Conservation (phyloP, 1,139 yeast species). For the Wickerhamiella infanticola region DNA sequence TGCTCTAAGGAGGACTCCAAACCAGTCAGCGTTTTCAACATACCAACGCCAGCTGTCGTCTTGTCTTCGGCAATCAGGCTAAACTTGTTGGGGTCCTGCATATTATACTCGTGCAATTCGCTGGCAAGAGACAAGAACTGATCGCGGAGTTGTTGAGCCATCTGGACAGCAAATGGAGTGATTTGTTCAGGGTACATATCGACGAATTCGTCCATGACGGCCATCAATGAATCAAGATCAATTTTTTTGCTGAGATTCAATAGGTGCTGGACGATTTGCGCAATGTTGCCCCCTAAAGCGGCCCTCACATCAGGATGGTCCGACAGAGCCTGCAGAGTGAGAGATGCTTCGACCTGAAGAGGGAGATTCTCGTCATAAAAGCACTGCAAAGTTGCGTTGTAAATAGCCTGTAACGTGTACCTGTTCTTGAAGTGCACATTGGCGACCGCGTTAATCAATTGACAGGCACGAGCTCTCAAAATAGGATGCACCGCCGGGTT, state of each 20-base stretch:
- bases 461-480: slow-evolving; percentile 73
- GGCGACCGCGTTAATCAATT: slow-evolving; percentile 56
- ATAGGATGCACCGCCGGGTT: slow-evolving; percentile 43
- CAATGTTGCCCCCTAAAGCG: slow-evolving; percentile 49
- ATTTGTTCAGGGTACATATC: slow-evolving; percentile 76
- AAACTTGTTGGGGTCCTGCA: slow-evolving; percentile 28
- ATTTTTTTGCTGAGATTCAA: slow-evolving; percentile 63
- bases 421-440: slow-evolving; percentile 40
- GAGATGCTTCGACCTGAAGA: slow-evolving; percentile 67
- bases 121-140: slow-evolving; percentile 63
- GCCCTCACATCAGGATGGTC: slow-evolving; percentile 49
- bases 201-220: slow-evolving; percentile 92
- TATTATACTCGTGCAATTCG: slow-evolving; percentile 39
- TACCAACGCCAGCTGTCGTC: slow-evolving; percentile 76
- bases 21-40: slow-evolving; percentile 74
- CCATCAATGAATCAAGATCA: slow-evolving; percentile 76
- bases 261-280: slow-evolving; percentile 70
- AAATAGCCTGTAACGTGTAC: slow-evolving; percentile 37
- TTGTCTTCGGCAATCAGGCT: slow-evolving; percentile 44
- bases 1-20: slow-evolving; percentile 78
- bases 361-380: slow-evolving; percentile 48
- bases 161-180: slow-evolving; percentile 84
- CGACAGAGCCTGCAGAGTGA: slow-evolving; percentile 71
- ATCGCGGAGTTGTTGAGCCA: slow-evolving; percentile 63
- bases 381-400: slow-evolving; percentile 51